These are phyloP conservation scores for Annona squamosa DNA, from an alignment of 164 flowering plant species.

Conservation along the genomic window DNA sequence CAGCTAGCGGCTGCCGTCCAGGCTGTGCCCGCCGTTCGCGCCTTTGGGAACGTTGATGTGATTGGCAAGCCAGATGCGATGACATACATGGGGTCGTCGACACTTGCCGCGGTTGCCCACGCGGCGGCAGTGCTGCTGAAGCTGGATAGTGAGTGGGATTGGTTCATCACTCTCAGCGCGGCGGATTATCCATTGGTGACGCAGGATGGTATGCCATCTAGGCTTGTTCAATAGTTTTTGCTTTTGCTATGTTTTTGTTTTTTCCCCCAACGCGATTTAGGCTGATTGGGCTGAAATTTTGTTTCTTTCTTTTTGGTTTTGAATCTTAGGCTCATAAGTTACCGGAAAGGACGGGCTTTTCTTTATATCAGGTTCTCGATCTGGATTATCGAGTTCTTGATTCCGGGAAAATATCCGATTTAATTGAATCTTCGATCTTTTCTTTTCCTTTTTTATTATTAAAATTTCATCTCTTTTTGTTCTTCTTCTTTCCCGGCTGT, in stretches of 20 bases:
- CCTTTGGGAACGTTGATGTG: constrained; percentile 84
- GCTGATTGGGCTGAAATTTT: background rate
- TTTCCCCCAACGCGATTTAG: background rate
- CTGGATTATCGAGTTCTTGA: background rate
- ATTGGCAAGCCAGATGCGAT: constrained; percentile 72
- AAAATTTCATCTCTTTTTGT: too few species aligned
- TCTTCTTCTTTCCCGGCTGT: background rate
- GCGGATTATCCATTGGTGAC: constrained; percentile 85
- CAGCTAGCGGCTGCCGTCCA: constrained; percentile 40
- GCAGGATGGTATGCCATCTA: constrained; percentile 66
- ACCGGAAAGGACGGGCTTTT: background rate
- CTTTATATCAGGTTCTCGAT: background rate
- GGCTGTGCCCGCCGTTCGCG: constrained; percentile 50
- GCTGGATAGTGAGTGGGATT: constrained; percentile 79
- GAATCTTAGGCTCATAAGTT: background rate
- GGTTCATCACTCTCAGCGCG: constrained; percentile 78
- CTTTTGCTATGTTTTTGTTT: background rate
- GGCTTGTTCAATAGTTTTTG: background rate
- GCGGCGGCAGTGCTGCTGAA: constrained; percentile 72
- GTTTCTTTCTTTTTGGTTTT: background rate
- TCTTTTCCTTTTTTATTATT: background rate
- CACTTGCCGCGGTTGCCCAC: constrained; percentile 56
- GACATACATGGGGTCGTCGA: constrained; percentile 63
- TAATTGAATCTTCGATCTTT: background rate
- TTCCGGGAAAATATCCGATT: background rate